These are phyloP conservation scores for Trypethelium eluteriae DNA, from an alignment of 495 filamentous ascomycete species.

Conservation along the genomic window DNA sequence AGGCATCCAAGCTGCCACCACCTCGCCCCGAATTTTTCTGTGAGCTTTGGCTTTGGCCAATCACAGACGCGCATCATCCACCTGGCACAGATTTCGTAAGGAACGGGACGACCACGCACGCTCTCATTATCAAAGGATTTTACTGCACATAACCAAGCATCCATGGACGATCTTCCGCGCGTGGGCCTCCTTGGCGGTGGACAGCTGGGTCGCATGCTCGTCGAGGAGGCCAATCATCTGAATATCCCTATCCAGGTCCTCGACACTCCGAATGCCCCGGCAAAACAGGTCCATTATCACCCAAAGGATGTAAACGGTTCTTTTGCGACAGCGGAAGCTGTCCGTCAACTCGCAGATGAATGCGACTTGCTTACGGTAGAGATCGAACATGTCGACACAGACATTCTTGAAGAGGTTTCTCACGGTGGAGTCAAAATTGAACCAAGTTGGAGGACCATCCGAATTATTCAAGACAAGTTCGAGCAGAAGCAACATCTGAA, in stretches of 20 bases:
- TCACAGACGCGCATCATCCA: no score
- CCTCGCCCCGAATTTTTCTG: no score
- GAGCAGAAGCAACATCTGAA: constrained; percentile 77
- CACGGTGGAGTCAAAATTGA: constrained; percentile 54
- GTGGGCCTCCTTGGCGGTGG: constrained; percentile 69
- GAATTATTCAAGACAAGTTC: constrained; percentile 94
- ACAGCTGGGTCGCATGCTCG: constrained; percentile 89
- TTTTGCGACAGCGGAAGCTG: constrained; percentile 69
- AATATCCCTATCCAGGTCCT: constrained; percentile 75
- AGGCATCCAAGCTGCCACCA: no score
- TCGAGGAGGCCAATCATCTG: constrained; percentile 78
- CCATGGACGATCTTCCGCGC: not conserved
- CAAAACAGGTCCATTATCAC: constrained; percentile 81
- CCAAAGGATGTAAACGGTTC: constrained; percentile 71
- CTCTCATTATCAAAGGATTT: no score
- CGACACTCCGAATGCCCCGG: constrained; percentile 70
- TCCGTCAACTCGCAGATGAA: constrained; percentile 64
- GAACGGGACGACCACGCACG: no score
- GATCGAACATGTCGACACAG: constrained; percentile 93
- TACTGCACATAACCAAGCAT: no score
- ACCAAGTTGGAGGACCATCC: constrained; percentile 81
- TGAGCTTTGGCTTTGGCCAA: no score
- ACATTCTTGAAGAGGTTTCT: constrained; percentile 79
- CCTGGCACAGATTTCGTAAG: no score
- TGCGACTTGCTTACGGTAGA: constrained; percentile 91